Percentiles rank a stretch among this genome's conserved stretches.
Evolutionary conservation across 2,329 filamentous ascomycete genomes (phyloP).

Genomic region (Sarocladium strictum): DNA sequence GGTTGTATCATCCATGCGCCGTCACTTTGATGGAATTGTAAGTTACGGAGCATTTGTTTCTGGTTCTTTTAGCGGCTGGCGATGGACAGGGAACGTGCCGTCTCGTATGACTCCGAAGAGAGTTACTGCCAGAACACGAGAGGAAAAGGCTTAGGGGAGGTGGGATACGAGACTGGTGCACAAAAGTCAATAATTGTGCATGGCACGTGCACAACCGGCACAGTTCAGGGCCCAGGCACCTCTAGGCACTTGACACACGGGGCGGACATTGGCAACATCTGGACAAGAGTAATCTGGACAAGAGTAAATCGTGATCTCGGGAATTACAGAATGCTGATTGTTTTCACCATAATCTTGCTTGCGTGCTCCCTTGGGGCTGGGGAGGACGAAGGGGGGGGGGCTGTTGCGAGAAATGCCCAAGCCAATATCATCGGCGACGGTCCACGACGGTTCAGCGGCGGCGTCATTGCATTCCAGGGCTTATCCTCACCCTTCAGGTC

Average conservation of each 20-base stretch:
- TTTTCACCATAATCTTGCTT: background rate
- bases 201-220: background rate
- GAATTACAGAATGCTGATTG: background rate
- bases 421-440: background rate
- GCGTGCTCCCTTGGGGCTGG: slow-evolving; percentile 2
- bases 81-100: background rate
- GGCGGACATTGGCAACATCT: too few species aligned
- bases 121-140: background rate
- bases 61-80: background rate
- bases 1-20: background rate
- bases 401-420: background rate
- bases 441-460: background rate
- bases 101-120: background rate
- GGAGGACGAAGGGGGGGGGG: background rate
- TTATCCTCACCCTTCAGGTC: too few species aligned
- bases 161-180: background rate
- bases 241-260: background rate
- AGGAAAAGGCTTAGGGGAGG: background rate
- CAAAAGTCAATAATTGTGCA: background rate
- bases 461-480: slow-evolving; percentile 7
- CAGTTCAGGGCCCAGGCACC: background rate
- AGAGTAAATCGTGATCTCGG: background rate
- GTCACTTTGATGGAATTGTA: background rate
- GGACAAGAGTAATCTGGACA: too few species aligned
- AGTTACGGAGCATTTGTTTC: too few species aligned